Evolutionary conservation across 2,329 filamentous ascomycete genomes (phyloP).

Genomic region (Chrysosporium queenslandicum): DNA sequence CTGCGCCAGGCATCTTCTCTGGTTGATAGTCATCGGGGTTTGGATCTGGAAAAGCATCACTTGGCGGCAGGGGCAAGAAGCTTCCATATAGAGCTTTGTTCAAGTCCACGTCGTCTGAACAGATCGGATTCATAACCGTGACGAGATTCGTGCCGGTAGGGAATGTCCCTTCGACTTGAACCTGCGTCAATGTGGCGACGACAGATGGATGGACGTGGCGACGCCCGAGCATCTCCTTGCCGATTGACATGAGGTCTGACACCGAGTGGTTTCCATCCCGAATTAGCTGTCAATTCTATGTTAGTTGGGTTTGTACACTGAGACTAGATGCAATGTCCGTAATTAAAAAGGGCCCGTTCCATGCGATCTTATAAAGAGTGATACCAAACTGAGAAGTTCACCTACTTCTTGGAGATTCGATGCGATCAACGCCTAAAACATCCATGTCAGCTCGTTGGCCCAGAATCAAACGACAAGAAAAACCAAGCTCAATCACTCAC

Average conservation of each 20-base stretch:
- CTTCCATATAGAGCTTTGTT: slow-evolving; percentile 81
- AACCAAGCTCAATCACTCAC: slow-evolving; percentile 39
- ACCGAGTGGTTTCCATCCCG: slow-evolving; percentile 91
- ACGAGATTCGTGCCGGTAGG: slow-evolving; percentile 84
- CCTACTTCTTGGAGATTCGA: slow-evolving; percentile 75
- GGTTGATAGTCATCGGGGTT: slow-evolving; percentile 56
- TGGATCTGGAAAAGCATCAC: slow-evolving; percentile 56
- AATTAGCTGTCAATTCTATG: slow-evolving; percentile 52
- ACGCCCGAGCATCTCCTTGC: slow-evolving; percentile 83
- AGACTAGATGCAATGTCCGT: background rate
- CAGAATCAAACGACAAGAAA: background rate
- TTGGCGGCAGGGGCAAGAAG: slow-evolving; percentile 70
- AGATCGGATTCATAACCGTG: slow-evolving; percentile 84
- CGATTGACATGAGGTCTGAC: slow-evolving; percentile 84
- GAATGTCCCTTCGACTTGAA: slow-evolving; percentile 93
- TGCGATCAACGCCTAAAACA: slow-evolving; percentile 49
- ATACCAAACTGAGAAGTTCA: too few relatives aligned
- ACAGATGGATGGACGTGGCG: slow-evolving; percentile 84
- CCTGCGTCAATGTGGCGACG: slow-evolving; percentile 63
- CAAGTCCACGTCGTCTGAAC: slow-evolving; percentile 74
- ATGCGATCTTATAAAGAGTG: too few relatives aligned
- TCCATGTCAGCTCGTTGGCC: background rate
- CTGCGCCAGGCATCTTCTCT: slow-evolving; percentile 64
- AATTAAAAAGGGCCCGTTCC: background rate
- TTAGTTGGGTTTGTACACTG: background rate